These are phyloP conservation scores for Sporisorium graminicola DNA, from an alignment of 1,284 basidiomycete genomes.

Conservation along the genomic window DNA sequence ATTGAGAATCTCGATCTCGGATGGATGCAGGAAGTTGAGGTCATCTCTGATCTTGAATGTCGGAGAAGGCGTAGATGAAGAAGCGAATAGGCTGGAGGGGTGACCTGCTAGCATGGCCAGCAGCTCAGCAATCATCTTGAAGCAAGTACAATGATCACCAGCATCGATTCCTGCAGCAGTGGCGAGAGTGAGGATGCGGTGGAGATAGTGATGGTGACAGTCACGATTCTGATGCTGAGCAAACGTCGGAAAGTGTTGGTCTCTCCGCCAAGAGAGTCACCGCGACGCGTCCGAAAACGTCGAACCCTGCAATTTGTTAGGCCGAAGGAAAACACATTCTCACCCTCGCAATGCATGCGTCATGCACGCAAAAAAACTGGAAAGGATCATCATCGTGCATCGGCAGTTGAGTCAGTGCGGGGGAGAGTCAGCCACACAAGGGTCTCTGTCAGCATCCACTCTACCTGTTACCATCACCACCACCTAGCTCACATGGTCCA, in stretches of 20 bases:
- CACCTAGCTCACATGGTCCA: neutral
- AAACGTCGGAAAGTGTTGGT: slow-evolving; percentile 28
- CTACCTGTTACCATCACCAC: slow-evolving; percentile 6
- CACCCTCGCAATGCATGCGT: neutral
- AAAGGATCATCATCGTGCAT: slow-evolving; percentile 3
- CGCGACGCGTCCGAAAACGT: slow-evolving; percentile 33
- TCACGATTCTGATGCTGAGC: neutral
- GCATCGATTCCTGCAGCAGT: slow-evolving; percentile 4
- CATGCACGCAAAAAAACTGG: slow-evolving; percentile 1
- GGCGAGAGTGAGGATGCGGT: neutral
- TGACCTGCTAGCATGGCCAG: slow-evolving; percentile 53
- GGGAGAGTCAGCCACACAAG: neutral
- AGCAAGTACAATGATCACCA: no score
- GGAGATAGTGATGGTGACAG: slow-evolving; percentile 8
- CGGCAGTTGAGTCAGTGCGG: slow-evolving; percentile 3
- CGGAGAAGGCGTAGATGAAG: slow-evolving; percentile 16
- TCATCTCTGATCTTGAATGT: slow-evolving; percentile 40
- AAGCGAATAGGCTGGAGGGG: slow-evolving; percentile 51
- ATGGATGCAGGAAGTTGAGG: slow-evolving; percentile 42
- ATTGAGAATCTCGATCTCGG: slow-evolving; percentile 46
- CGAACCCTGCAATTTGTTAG: slow-evolving; percentile 6
- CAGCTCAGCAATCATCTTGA: slow-evolving; percentile 49
- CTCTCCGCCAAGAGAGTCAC: slow-evolving; percentile 14
- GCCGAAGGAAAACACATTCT: neutral
- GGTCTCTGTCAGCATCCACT: neutral